These are phyloP conservation scores for Russula ochroleuca DNA, from an alignment of 768 basidiomycete species.

Conservation along the genomic window DNA sequence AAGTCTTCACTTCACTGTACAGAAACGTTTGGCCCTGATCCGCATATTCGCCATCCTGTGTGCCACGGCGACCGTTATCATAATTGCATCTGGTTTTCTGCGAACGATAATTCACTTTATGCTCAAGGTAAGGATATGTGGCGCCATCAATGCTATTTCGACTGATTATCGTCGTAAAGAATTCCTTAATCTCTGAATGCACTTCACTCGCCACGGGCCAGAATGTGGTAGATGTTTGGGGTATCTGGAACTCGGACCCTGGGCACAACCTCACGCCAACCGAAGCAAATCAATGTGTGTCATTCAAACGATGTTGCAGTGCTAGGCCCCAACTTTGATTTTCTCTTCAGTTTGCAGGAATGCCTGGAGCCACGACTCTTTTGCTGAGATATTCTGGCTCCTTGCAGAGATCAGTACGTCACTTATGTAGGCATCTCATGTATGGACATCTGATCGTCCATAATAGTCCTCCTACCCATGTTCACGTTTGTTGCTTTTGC, in stretches of 20 bases:
- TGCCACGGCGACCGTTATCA: slow-evolving; percentile 43
- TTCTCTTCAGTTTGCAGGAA: slow-evolving; percentile 52
- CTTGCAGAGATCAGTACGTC: slow-evolving; percentile 55
- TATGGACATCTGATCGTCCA: not conserved
- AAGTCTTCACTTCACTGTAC: not conserved
- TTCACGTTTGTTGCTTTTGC: slow-evolving; percentile 65
- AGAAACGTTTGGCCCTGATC: slow-evolving; percentile 53
- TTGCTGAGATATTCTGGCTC: slow-evolving; percentile 61
- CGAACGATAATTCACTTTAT: slow-evolving; percentile 61
- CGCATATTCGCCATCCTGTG: slow-evolving; percentile 55
- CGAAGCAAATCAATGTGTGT: slow-evolving; percentile 49
- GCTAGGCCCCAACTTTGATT: slow-evolving; percentile 20
- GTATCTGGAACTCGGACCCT: slow-evolving; percentile 33
- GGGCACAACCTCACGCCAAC: slow-evolving; percentile 25
- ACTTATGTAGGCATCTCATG: not conserved
- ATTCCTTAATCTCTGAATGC: slow-evolving; percentile 57
- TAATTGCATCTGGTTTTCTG: slow-evolving; percentile 50
- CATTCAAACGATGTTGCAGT: not conserved
- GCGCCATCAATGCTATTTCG: not conserved
- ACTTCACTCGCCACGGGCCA: slow-evolving; percentile 38
- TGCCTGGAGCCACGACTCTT: slow-evolving; percentile 61
- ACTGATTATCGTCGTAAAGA: slow-evolving; percentile 36
- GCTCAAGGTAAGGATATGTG: slow-evolving; percentile 48
- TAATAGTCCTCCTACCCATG: slow-evolving; percentile 50
- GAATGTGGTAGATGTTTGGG: slow-evolving; percentile 31